Base-by-base conservation (phyloP, 257 asterid species). In the Ophiorrhiza pumila region DNA sequence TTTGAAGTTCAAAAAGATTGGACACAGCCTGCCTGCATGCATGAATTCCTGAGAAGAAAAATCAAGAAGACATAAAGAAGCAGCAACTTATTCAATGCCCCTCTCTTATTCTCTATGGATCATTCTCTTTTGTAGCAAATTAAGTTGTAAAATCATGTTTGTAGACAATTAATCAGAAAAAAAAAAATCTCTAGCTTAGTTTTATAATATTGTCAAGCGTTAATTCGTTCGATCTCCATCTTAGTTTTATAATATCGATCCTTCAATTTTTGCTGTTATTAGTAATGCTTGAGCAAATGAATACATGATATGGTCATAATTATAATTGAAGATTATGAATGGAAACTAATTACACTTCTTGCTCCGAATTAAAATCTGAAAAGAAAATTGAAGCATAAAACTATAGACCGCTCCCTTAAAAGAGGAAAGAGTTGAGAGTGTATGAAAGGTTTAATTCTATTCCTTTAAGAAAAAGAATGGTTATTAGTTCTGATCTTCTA, bases 121-220 rank as follows among this genome's bases (percentile, higher is more conserved):
- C n/a, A n/a, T 80, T 68, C 23, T 72, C 71, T 62, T 78, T 76
- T 67, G 71, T 69, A 78, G 79, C 57, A 49, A 52, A 23, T 61
- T 64, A 64, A 60, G 78, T 57, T 74, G 85, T 80, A 83, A 77
- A 77, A 78, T 78, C 80, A 27, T 73, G 81, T 63, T 71, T 63
- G 79, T 76, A 76, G 75, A 70, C 39, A 65, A 76, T 76, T 76
- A 49, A 50, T 72, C 35, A 72, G 25, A 52, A 35, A 67, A 77
- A 74, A 22, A 31, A 41, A 22, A 52, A 65, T 50, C 59, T 53
- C 77, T 73, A 74, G 70, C 47, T 52, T 59, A 34, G 39, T 69
- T 41, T 53, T 27, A 27, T 53, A 43, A 69, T 41, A 15, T 55
- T 29, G 15, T 15, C 20, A 8, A 2, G 42, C n/a, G n/a, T n/a